Base-by-base conservation (phyloP, 371 early-diverging fungal genomes). In the Paraphysoderma sedebokerense region DNA sequence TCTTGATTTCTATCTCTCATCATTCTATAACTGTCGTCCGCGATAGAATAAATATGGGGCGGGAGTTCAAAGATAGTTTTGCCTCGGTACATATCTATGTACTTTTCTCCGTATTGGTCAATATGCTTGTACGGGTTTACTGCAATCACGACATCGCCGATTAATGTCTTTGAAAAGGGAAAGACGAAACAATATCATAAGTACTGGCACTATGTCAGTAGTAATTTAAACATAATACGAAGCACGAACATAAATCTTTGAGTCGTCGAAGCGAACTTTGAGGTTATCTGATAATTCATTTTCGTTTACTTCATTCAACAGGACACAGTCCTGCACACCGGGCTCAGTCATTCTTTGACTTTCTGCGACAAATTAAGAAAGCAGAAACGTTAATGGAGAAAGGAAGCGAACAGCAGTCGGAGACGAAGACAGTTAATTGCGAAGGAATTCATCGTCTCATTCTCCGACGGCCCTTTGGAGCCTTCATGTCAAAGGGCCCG, bases 121-220 rank as follows among this genome's bases (percentile, higher is more conserved):
- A 54, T 24, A 12, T 44, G 22, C 22, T 50, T 49, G 49, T 50
- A 59, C 15, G 60, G 60, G 47, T 60, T 60, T 0, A 58, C 38
- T 6, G 60, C 48, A 20, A 60, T 48, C 32, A 60, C 44, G 1
- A 60, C 53, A 36, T 53, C 49, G 15, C 60, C 53, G 38, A 56
- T 57, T 22, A 24, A 53, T 7, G 58, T 56, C 56, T 58, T 9
- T n/a, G 28, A 15, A 4, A 13, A 13, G 32, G 11, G 13, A n/a
- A 28, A 15, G 5, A 20, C 28, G 8, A 15, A 22, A 2, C 19
- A 44, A 22, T n/a, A 38, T 3, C 15, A 27, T 12, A 29, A 6
- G 3, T 50, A 7, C 5, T 2, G 1, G n/a, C 37, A 9, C 37
- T 39, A 11, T 8, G n/a, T 6, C 20, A 3, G 12, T 8, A 2